phyloP scores from a whole-genome alignment of 139 green algal species.

The Parachlorella kessleri region DNA sequence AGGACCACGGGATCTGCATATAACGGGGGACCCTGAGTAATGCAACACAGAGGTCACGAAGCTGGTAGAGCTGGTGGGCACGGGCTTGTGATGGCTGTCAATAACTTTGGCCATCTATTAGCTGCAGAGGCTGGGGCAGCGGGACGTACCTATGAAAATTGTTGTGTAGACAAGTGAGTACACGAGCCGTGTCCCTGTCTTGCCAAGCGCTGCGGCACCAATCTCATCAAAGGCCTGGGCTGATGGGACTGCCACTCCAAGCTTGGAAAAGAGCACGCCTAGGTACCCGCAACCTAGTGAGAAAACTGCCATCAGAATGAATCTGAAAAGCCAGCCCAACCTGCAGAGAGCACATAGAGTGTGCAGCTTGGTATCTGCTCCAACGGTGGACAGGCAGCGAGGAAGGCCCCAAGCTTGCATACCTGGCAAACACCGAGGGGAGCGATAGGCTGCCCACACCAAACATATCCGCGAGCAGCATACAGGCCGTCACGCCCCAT shows the following conservation, averaged over 20 bases:
- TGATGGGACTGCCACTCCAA: constrained; percentile 23
- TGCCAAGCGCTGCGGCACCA: constrained; percentile 36
- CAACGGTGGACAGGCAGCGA: background rate
- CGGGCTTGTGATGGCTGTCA: too few species aligned
- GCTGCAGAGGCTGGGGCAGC: too few species aligned
- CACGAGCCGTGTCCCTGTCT: constrained; percentile 22
- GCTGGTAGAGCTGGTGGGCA: too few species aligned
- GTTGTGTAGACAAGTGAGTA: constrained; percentile 43
- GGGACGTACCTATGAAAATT: too few species aligned
- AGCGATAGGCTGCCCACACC: constrained; percentile 35
- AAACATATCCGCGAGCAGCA: constrained; percentile 45
- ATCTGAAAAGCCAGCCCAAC: background rate
- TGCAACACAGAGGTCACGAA: too few species aligned
- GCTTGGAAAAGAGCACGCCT: constrained; percentile 36
- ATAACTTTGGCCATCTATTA: too few species aligned
- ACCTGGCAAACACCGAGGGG: constrained; percentile 30
- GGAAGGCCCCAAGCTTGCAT: constrained; percentile 32
- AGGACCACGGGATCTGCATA: too few species aligned
- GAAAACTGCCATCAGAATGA: constrained; percentile 10
- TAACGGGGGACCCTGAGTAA: too few species aligned
- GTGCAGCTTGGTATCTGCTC: background rate
- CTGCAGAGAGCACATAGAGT: background rate
- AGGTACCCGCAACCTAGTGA: constrained; percentile 32
- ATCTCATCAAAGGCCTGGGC: constrained; percentile 45
- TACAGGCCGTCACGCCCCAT: constrained; percentile 6